Conservation (phyloP, 352 stramenopile species). For the Globisporangium nagaii region DNA sequence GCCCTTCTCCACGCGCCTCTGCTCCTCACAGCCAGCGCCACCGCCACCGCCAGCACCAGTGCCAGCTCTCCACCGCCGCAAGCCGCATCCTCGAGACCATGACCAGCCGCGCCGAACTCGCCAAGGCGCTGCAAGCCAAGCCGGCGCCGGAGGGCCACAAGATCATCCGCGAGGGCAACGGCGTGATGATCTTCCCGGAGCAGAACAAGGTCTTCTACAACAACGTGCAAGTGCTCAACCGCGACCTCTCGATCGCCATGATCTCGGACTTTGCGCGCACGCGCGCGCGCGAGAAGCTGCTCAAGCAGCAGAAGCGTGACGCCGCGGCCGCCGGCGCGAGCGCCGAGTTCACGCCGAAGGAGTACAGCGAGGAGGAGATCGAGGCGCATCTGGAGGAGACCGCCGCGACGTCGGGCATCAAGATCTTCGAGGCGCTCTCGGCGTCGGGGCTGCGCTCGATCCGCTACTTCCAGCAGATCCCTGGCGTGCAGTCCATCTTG, state of each 20-base stretch:
- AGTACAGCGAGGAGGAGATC: constrained; percentile 69
- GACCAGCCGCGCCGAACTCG: constrained; percentile 44
- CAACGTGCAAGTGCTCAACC: constrained; percentile 96
- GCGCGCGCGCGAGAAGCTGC: constrained; percentile 63
- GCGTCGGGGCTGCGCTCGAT: constrained; percentile 98
- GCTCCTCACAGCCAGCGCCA: neutral
- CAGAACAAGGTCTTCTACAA: constrained; percentile 93
- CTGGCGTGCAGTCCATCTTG: constrained; percentile 94
- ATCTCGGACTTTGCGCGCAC: constrained; percentile 96
- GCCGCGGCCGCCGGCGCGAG: constrained; percentile 25
- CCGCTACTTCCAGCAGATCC: constrained; percentile 99
- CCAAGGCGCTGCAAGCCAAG: constrained; percentile 61
- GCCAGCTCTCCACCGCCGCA: neutral
- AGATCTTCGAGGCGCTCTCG: constrained; percentile 97
- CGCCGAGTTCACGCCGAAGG: constrained; percentile 36
- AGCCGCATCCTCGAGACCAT: constrained; percentile 11
- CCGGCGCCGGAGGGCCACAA: constrained; percentile 60
- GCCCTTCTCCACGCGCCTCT: constrained; percentile 17
- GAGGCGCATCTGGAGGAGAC: constrained; percentile 52
- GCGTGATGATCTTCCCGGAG: constrained; percentile 89
- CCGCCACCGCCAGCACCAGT: neutral
- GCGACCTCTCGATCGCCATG: constrained; percentile 97
- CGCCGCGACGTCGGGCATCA: constrained; percentile 86
- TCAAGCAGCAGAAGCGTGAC: constrained; percentile 68
- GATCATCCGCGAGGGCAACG: constrained; percentile 87